These are phyloP conservation scores for Syncephalis plumigaleata DNA, from an alignment of 371 early-diverging fungal genomes.

Conservation along the genomic window DNA sequence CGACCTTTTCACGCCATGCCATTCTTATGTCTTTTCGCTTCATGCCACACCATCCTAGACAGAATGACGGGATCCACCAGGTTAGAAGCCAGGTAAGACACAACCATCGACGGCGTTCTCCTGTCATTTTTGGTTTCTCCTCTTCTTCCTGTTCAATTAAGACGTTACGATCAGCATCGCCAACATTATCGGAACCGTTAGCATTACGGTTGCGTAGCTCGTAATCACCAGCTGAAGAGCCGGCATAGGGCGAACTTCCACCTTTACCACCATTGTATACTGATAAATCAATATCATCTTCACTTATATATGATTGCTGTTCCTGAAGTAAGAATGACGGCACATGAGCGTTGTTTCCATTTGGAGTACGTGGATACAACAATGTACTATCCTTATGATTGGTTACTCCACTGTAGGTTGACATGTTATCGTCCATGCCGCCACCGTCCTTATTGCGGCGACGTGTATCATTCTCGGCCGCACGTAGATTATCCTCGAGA, in stretches of 20 bases:
- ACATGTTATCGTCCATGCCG: conserved; percentile 7
- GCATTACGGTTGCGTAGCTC: conserved; percentile 75
- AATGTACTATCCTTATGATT: conserved; percentile 16
- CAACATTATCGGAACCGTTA: conserved; percentile 32
- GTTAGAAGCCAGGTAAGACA: conserved; percentile 49
- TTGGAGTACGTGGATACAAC: conserved; percentile 17
- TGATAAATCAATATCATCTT: conserved; percentile 11
- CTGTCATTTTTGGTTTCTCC: conserved; percentile 29
- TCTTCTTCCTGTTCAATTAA: conserved; percentile 2
- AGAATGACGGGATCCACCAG: conserved; percentile 56
- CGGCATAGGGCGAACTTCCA: conserved; percentile 68
- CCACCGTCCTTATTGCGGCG: conserved; percentile 25
- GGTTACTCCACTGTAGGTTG: conserved; percentile 2
- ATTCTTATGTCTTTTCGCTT: conserved; percentile 70
- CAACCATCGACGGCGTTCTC: conserved; percentile 47
- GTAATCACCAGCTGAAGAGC: conserved; percentile 51
- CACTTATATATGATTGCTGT: background rate
- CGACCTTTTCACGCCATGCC: conserved; percentile 96
- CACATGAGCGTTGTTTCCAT: conserved; percentile 21
- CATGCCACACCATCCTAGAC: conserved; percentile 45
- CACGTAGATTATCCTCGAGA: conserved; percentile 22
- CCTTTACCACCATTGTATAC: conserved; percentile 56
- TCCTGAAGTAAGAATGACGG: conserved; percentile 43
- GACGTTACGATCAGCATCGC: no score
- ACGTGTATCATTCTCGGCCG: conserved; percentile 4